Evolutionary conservation across 2,329 filamentous ascomycete genomes (phyloP).

Genomic region (Nothomitra cinnamomea): DNA sequence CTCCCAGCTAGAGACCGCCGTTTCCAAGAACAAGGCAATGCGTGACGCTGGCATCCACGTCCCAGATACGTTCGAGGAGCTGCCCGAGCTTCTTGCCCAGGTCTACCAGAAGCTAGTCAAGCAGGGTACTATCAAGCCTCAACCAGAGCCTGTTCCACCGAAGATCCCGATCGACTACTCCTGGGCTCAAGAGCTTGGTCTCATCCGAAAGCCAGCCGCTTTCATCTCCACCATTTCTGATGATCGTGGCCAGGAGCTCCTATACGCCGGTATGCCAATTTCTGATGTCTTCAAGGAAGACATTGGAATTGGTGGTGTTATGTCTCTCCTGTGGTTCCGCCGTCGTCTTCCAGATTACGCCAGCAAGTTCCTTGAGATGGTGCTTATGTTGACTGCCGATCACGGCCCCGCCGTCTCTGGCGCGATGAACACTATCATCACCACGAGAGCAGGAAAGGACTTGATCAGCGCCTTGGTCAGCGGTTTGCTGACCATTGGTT

Average conservation of each 20-base stretch:
- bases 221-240: slow-evolving; percentile 99
- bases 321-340: slow-evolving; percentile 99
- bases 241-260: slow-evolving; percentile 96
- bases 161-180: slow-evolving; percentile 99
- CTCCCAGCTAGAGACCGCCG: slow-evolving; percentile 95
- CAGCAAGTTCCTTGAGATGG: slow-evolving; percentile 99
- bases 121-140: slow-evolving; percentile 68
- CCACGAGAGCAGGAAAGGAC: slow-evolving; percentile 97
- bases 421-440: slow-evolving; percentile 99
- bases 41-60: slow-evolving; percentile 86
- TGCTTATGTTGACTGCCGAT: slow-evolving; percentile 98
- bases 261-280: slow-evolving; percentile 98
- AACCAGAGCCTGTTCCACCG: slow-evolving; percentile 77
- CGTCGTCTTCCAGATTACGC: slow-evolving; percentile 90
- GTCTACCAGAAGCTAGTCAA: slow-evolving; percentile 84
- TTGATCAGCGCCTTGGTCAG: slow-evolving; percentile 88
- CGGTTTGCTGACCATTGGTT: slow-evolving; percentile 95
- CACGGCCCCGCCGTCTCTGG: slow-evolving; percentile 97
- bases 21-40: slow-evolving; percentile 95
- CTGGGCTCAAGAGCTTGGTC: slow-evolving; percentile 97
- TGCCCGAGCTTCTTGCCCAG: slow-evolving; percentile 56
- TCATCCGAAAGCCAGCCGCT: slow-evolving; percentile 97
- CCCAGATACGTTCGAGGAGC: slow-evolving; percentile 90
- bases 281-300: slow-evolving; percentile 99
- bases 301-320: slow-evolving; percentile 98